phyloP scores from a whole-genome alignment of 768 basidiomycete species.

The Agaricus subrufescens region DNA sequence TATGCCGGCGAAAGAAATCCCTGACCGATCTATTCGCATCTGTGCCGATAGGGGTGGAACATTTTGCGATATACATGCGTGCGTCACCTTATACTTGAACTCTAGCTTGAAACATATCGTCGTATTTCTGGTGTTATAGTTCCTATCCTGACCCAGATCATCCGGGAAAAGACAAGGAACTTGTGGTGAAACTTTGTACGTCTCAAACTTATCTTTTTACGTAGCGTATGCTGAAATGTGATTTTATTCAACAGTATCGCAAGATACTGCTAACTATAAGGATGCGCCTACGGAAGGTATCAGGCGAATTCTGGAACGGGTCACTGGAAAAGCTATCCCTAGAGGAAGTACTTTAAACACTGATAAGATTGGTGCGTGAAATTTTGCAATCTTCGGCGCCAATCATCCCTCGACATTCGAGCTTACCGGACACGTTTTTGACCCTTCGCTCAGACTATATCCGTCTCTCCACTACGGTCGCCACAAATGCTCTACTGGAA shows the following conservation, averaged over 20 bases:
- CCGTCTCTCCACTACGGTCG: slow-evolving; percentile 89
- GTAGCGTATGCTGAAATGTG: neutral
- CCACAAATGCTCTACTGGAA: slow-evolving; percentile 93
- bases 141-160: slow-evolving; percentile 73
- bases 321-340: slow-evolving; percentile 63
- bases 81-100: slow-evolving; percentile 20
- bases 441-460: slow-evolving; percentile 66
- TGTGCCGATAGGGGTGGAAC: slow-evolving; percentile 91
- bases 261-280: slow-evolving; percentile 81
- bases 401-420: neutral
- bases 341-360: slow-evolving; percentile 66
- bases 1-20: slow-evolving; percentile 27
- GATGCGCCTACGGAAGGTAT: slow-evolving; percentile 97
- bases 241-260: slow-evolving; percentile 55
- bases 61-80: slow-evolving; percentile 88
- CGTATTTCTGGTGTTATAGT: slow-evolving; percentile 25
- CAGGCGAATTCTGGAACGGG: slow-evolving; percentile 75
- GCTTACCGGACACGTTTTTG: too few relatives aligned
- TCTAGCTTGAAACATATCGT: neutral
- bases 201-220: slow-evolving; percentile 8
- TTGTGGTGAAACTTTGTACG: slow-evolving; percentile 88
- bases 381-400: neutral
- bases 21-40: slow-evolving; percentile 76
- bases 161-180: slow-evolving; percentile 56
- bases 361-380: slow-evolving; percentile 67